Base-by-base conservation (phyloP, 2,329 filamentous ascomycete species). In the Teratosphaeria destructans region DNA sequence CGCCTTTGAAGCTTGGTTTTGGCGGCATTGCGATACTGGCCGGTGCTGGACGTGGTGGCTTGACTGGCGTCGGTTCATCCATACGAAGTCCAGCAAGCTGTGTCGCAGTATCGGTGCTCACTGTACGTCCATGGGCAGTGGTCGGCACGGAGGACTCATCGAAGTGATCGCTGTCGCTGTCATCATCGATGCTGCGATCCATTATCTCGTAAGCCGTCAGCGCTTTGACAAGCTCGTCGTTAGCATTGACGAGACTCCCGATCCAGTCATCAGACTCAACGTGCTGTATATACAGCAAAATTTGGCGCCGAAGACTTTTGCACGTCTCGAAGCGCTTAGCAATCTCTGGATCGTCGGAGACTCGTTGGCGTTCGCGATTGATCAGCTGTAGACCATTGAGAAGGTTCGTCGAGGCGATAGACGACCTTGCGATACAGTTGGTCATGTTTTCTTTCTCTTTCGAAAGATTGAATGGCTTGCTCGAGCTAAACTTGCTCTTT, bases 181-280 rank as follows among this genome's bases (percentile, higher is more conserved):
- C 84, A 63, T 86, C 83, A 64, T 90, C 88, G 63, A 93, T 88
- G 55, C 89, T 91, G 62, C 87, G 85, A 71, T 99, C 93, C 63
- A 97, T 83, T 67, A 96, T 89, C 74, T 97, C 93, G 70, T 91
- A 99, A 0, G 91, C 89, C 84, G 95, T 96, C 60, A 99, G 81
- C 1, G 92, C 90, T 62, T 87, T 87, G 49, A 97, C 89, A n/a
- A 99, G 85, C 74, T 95, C 89, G 68, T 99, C 94, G 68, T 99
- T 97, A 64, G 93, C 92, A 68, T 94, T 90, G 19, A 99, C 85
- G 4, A 99, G 81, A 62, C 90, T 87, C 52, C 93, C 94, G 8
- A 99, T 85, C 81, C 89, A 96, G 69, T 97, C 86, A 70, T 97
- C 93, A 8, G 85, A 87, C 71, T 96, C 90, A 12, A 97, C 88